Base-by-base conservation (phyloP, 768 basidiomycete genomes). In the Mycena venus region DNA sequence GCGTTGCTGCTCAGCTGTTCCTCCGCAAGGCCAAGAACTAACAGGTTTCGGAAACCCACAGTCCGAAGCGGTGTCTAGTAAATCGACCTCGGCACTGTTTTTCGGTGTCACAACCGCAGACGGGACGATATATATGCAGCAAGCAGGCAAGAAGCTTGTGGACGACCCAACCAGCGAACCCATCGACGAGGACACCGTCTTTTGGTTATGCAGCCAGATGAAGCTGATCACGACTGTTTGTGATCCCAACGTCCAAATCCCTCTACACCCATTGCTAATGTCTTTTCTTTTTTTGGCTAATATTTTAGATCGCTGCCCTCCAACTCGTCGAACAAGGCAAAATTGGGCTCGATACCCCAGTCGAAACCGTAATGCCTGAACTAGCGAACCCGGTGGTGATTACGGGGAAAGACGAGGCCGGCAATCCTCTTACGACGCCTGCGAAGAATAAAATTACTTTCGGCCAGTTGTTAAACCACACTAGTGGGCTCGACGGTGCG, bases 241-340 rank as follows among this genome's bases (percentile, higher is more conserved):
- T n/a, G n/a, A n/a, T n/a, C n/a, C 38, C 17, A 14, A 21, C 12
- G n/a, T n/a, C n/a, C n/a, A n/a, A n/a, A n/a, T n/a, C n/a, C n/a
- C n/a, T n/a, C n/a, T n/a, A n/a, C n/a, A n/a, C n/a, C n/a, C n/a
- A n/a, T n/a, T n/a, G n/a, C n/a, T n/a, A n/a, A n/a, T n/a, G n/a
- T n/a, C 19, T 15, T 14, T 14, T n/a, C n/a, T n/a, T 21, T 14
- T 15, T 14, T 58, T 4, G 14, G 1, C 5, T 25, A 25, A 8
- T 1, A 2, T 53, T 17, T 5, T 15, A 84, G 82, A 71, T 84
- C 49, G 81, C 83, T 21, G 78, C 79, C 25, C 76, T 83, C 23
- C 80, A 82, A 64, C 78, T 83, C 2, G 72, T 83, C n/a, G 83
- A 83, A 31, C 78, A 78, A 29, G 80, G 78, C 12, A 80, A 75